Percentiles rank a stretch among this genome's conserved stretches.
Conservation (phyloP, 345 rosid species). For the Salix viminalis region DNA sequence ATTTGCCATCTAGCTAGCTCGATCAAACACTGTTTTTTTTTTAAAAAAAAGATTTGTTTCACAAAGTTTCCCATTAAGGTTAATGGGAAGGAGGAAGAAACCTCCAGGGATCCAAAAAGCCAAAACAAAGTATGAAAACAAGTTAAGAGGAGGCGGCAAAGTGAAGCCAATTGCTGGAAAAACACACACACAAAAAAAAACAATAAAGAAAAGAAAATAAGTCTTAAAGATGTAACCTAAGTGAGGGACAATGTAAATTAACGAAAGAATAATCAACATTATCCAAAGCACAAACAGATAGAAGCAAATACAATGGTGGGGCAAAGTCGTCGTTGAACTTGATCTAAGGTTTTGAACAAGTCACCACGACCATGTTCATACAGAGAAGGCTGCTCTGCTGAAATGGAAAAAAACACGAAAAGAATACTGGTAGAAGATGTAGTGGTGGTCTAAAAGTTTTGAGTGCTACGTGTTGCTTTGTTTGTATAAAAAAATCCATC, state of each 20-base stretch:
- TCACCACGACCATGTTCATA: not conserved
- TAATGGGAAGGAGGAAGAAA: not conserved
- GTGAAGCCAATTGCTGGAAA: not conserved
- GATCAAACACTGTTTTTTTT: too few relatives aligned
- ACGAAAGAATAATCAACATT: not conserved
- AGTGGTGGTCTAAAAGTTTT: not conserved
- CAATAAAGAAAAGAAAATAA: not conserved
- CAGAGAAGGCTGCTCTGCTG: too few relatives aligned
- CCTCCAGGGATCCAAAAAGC: not conserved
- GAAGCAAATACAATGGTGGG: not conserved
- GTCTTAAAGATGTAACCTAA: slow-evolving; percentile 22
- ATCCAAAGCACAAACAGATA: not conserved
- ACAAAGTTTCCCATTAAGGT: too few relatives aligned
- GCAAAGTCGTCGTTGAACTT: not conserved
- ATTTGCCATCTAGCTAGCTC: too few relatives aligned
- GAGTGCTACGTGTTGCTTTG: slow-evolving; percentile 15
- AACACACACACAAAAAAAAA: not conserved
- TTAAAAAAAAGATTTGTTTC: too few relatives aligned
- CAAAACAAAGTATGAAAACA: not conserved
- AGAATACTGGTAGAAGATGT: not conserved
- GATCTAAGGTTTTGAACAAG: not conserved
- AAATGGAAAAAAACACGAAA: not conserved
- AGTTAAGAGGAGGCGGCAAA: not conserved
- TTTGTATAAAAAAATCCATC: not conserved
- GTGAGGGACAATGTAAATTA: slow-evolving; percentile 22